These are phyloP conservation scores for Fraxinus xanthoxyloides DNA, from an alignment of 305 asterid genomes.

Conservation along the genomic window DNA sequence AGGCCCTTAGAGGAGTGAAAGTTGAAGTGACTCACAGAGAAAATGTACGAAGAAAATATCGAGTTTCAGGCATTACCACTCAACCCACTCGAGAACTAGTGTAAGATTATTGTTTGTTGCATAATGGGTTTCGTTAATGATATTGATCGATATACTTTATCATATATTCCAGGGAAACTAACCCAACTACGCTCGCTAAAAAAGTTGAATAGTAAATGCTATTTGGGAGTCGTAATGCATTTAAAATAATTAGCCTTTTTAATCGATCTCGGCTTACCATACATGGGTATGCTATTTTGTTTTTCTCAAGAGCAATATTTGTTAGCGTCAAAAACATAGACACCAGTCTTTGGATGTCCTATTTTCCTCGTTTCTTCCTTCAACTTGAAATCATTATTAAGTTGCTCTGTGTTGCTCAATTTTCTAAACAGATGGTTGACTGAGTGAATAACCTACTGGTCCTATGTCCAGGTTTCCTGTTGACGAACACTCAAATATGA, in stretches of 20 bases:
- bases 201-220: background rate
- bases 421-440: background rate
- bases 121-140: background rate
- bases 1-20: conserved; percentile 95
- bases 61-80: conserved; percentile 89
- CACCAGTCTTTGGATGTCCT: background rate
- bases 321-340: background rate
- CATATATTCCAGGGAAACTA: background rate
- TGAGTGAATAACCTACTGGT: background rate
- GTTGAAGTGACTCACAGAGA: conserved; percentile 99
- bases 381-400: background rate
- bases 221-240: background rate
- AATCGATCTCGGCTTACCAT: background rate
- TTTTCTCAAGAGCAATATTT: background rate
- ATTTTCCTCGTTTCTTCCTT: background rate
- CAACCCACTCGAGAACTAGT: conserved; percentile 95
- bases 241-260: background rate
- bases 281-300: background rate
- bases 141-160: background rate
- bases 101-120: conserved; percentile 44
- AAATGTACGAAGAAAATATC: conserved; percentile 84
- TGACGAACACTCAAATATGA: conserved; percentile 83
- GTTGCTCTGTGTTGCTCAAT: background rate
- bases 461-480: conserved; percentile 77
- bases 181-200: background rate